Conservation (phyloP, 345 rosid species). For the Arabidopsis suecica region DNA sequence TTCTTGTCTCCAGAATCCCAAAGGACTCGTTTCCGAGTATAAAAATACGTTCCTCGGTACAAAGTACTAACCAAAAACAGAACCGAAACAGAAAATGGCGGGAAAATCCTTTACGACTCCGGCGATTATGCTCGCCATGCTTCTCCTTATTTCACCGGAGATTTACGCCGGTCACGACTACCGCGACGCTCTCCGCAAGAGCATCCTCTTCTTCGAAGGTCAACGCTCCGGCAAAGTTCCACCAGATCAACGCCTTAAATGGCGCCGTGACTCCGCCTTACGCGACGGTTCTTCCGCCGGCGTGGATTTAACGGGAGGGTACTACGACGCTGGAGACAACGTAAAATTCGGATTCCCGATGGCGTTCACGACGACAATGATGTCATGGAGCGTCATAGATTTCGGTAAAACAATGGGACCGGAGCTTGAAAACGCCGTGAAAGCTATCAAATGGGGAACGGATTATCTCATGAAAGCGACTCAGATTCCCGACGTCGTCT, state of each 20-base stretch:
- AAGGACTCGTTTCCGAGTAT: slow-evolving; percentile 35
- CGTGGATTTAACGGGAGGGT: slow-evolving; percentile 90
- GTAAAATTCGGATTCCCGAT: slow-evolving; percentile 90
- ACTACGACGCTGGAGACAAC: slow-evolving; percentile 94
- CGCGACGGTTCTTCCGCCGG: slow-evolving; percentile 78
- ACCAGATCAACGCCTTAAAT: slow-evolving; percentile 68
- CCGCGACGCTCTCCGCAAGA: slow-evolving; percentile 71
- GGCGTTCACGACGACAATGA: slow-evolving; percentile 89
- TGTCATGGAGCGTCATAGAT: slow-evolving; percentile 84
- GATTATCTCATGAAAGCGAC: slow-evolving; percentile 84
- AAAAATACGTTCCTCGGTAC: slow-evolving; percentile 39
- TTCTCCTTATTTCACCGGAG: slow-evolving; percentile 40
- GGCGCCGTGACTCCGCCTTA: slow-evolving; percentile 91
- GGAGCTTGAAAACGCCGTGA: slow-evolving; percentile 63
- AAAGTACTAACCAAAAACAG: neutral
- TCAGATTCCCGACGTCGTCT: slow-evolving; percentile 28
- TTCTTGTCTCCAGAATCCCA: slow-evolving; percentile 56
- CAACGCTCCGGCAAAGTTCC: slow-evolving; percentile 92
- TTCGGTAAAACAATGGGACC: slow-evolving; percentile 62
- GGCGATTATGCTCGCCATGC: slow-evolving; percentile 38
- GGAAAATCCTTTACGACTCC: slow-evolving; percentile 48
- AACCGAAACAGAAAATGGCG: slow-evolving; percentile 60
- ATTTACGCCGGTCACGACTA: slow-evolving; percentile 60
- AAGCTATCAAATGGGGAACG: slow-evolving; percentile 90
- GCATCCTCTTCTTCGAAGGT: slow-evolving; percentile 95